Conservation (phyloP, 768 basidiomycete species). For the Agaricus sinodeliciosus region DNA sequence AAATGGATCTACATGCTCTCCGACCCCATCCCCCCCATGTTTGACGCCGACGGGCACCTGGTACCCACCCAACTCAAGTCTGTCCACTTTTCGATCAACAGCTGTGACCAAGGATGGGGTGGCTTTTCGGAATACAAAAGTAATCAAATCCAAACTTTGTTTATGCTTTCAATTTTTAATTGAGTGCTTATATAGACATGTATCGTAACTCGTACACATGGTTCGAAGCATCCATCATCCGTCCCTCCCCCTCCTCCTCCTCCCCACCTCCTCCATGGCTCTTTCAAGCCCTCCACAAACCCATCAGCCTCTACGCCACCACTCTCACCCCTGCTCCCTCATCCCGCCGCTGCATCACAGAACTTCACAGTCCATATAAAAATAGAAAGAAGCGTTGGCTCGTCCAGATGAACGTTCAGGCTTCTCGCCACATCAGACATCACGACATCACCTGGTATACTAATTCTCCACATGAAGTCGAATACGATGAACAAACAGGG, state of each 20-base stretch:
- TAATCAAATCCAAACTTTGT: slow-evolving; percentile 9
- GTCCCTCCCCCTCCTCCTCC: slow-evolving; percentile 7
- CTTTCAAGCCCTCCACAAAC: background rate
- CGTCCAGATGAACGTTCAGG: slow-evolving; percentile 24
- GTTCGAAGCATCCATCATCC: slow-evolving; percentile 27
- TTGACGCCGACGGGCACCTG: background rate
- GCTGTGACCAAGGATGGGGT: slow-evolving; percentile 29
- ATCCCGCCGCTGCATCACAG: background rate
- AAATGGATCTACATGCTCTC: slow-evolving; percentile 14
- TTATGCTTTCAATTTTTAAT: background rate
- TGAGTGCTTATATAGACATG: slow-evolving; percentile 14
- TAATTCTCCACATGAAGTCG: slow-evolving; percentile 9
- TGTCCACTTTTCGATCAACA: slow-evolving; percentile 15
- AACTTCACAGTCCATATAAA: slow-evolving; percentile 13
- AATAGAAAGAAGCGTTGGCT: slow-evolving; percentile 15
- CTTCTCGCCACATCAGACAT: slow-evolving; percentile 8
- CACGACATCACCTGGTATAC: slow-evolving; percentile 21
- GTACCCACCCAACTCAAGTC: slow-evolving; percentile 9
- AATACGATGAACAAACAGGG: slow-evolving; percentile 12
- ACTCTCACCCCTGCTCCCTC: background rate
- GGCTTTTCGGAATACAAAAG: slow-evolving; percentile 17
- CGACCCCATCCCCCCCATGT: slow-evolving; percentile 7
- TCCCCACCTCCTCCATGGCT: slow-evolving; percentile 1
- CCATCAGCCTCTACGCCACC: background rate
- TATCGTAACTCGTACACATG: slow-evolving; percentile 25